Percentiles rank a stretch among this genome's conserved stretches.
Conservation (phyloP, 345 rosid species). For the Eucalyptus globulus region DNA sequence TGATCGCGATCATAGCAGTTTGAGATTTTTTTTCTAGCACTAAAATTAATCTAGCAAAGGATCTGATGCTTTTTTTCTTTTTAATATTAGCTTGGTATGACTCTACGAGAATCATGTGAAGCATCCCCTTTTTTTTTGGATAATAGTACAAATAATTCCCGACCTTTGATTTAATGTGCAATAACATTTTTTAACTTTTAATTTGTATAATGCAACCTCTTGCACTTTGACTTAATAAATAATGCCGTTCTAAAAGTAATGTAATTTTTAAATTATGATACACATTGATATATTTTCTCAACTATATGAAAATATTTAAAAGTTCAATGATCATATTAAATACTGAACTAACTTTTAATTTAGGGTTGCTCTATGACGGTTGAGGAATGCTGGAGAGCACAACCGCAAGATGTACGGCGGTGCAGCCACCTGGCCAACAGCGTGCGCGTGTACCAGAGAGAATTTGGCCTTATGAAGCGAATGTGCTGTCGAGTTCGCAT, state of each 20-base stretch:
- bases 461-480: not conserved
- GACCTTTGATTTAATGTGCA: accelerated
- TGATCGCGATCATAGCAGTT: not conserved
- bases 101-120: not conserved
- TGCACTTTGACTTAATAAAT: no score
- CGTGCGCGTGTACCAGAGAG: not conserved
- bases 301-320: not conserved
- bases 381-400: not conserved
- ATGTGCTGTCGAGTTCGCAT: not conserved
- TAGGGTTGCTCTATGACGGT: not conserved
- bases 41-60: not conserved
- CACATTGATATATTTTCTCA: no score
- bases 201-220: accelerated
- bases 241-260: no score
- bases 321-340: not conserved
- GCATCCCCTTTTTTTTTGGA: no score
- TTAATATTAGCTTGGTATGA: no score
- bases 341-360: accelerated
- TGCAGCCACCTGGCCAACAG: not conserved
- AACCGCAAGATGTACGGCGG: not conserved
- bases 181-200: not conserved
- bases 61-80: no score
- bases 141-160: no score
- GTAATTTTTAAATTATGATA: no score
- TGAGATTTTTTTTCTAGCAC: not conserved